Conservation (phyloP, 169 alveolate genomes). For the Sarcocystis neurona region DNA sequence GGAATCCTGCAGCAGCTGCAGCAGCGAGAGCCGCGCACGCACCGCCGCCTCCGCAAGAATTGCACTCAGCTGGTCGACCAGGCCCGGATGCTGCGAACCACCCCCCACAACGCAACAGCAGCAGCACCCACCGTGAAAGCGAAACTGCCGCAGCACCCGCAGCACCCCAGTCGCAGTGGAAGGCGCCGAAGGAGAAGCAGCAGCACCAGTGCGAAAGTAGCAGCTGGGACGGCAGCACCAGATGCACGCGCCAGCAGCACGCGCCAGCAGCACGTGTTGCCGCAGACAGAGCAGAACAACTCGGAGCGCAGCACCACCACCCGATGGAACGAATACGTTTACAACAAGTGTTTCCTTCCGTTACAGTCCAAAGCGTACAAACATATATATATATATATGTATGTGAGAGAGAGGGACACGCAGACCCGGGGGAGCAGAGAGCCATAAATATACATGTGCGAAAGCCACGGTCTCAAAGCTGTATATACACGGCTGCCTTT, state of each 20-base stretch:
- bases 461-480: no score
- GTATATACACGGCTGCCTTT: background rate
- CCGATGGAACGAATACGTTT: no score
- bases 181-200: no score
- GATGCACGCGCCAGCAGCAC: no score
- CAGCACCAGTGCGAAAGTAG: no score
- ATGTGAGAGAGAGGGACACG: background rate
- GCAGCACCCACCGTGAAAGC: background rate
- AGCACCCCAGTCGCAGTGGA: no score
- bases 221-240: no score
- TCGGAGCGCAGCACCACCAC: no score
- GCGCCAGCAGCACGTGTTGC: no score
- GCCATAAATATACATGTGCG: background rate
- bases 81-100: constrained; percentile 55
- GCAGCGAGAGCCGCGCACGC: constrained; percentile 17
- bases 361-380: background rate
- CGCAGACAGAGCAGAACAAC: no score
- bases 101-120: background rate
- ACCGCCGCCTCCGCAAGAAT: constrained; percentile 52
- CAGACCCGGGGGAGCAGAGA: background rate
- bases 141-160: no score
- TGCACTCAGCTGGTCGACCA: constrained; percentile 45
- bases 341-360: no score
- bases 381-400: background rate
- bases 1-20: constrained; percentile 11